Percentiles rank a stretch among this genome's conserved stretches.
These are phyloP conservation scores for Trypanosoma congolense DNA, from an alignment of 208 protist species.

Conservation along the genomic window DNA sequence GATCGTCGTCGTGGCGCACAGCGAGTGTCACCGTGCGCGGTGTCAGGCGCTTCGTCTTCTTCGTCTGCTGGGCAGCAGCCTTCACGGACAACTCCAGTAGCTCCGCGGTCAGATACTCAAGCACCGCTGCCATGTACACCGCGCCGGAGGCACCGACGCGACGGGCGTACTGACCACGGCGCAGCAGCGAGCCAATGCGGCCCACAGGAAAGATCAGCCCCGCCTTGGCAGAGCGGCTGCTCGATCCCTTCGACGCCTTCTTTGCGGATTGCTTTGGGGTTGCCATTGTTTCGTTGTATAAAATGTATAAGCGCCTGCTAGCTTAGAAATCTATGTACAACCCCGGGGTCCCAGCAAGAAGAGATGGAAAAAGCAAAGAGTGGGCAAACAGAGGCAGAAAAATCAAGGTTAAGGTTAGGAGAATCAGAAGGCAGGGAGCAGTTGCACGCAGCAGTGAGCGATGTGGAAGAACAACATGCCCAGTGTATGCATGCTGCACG, in stretches of 20 bases:
- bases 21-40: conserved; percentile 71
- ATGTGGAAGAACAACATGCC: too few species aligned
- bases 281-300: conserved; percentile 27
- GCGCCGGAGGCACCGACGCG: conserved; percentile 96
- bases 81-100: conserved; percentile 83
- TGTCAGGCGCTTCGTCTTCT: conserved; percentile 66
- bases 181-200: conserved; percentile 94
- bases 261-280: conserved; percentile 56
- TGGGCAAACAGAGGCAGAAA: not conserved
- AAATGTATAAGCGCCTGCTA: not conserved
- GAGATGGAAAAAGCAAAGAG: not conserved
- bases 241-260: conserved; percentile 66
- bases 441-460: too few species aligned
- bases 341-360: not conserved
- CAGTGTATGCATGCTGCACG: too few species aligned
- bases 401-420: too few species aligned
- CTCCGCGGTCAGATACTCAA: conserved; percentile 96
- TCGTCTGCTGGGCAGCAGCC: conserved; percentile 56
- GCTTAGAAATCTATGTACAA: not conserved
- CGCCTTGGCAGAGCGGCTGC: conserved; percentile 91
- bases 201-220: conserved; percentile 99
- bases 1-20: conserved; percentile 80
- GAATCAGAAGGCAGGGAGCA: too few species aligned
- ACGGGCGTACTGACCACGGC: conserved; percentile 94
- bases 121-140: conserved; percentile 98